phyloP scores from a whole-genome alignment of 495 filamentous ascomycete species.

The Penicillium macrosclerotiorum region DNA sequence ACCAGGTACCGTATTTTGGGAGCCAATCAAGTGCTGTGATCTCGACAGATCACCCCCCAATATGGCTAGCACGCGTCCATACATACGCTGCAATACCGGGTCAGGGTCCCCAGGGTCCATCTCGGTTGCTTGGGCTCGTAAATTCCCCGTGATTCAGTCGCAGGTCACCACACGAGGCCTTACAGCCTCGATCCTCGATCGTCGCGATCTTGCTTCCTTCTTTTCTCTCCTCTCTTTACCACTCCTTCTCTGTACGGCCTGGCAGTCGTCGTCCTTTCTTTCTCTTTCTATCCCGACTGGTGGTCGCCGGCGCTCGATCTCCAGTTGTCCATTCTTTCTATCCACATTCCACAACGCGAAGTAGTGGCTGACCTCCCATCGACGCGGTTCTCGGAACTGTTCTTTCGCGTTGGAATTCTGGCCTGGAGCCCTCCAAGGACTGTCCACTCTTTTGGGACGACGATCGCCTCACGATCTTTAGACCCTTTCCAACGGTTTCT shows the following conservation, averaged over 20 bases:
- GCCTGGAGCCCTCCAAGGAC: background rate
- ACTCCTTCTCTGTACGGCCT: conserved; percentile 20
- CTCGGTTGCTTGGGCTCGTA: background rate
- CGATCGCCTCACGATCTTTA: conserved; percentile 3
- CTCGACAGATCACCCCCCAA: conserved; percentile 2
- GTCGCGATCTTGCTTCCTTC: conserved; percentile 2
- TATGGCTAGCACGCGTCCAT: background rate
- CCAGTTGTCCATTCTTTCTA: conserved; percentile 32
- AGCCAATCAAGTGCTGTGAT: background rate
- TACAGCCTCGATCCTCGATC: background rate
- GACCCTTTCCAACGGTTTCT: background rate
- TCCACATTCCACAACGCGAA: conserved; percentile 27
- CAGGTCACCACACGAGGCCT: too few relatives aligned
- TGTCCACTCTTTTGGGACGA: conserved; percentile 13
- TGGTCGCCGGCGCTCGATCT: conserved; percentile 25
- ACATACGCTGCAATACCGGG: conserved; percentile 5
- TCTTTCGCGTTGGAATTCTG: conserved; percentile 25
- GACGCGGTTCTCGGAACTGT: conserved; percentile 13
- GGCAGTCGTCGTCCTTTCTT: conserved; percentile 32
- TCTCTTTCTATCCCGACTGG: conserved; percentile 17
- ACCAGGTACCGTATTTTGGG: conserved; percentile 17
- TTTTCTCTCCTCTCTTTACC: background rate
- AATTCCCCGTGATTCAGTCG: background rate
- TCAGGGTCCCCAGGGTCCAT: conserved; percentile 10
- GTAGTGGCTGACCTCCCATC: conserved; percentile 10